A percentile compares a stretch with the other conserved stretches of the same genome.
These are phyloP conservation scores for Hanseniaspora guilliermondii DNA, from an alignment of 805 yeast species.

Conservation along the genomic window DNA sequence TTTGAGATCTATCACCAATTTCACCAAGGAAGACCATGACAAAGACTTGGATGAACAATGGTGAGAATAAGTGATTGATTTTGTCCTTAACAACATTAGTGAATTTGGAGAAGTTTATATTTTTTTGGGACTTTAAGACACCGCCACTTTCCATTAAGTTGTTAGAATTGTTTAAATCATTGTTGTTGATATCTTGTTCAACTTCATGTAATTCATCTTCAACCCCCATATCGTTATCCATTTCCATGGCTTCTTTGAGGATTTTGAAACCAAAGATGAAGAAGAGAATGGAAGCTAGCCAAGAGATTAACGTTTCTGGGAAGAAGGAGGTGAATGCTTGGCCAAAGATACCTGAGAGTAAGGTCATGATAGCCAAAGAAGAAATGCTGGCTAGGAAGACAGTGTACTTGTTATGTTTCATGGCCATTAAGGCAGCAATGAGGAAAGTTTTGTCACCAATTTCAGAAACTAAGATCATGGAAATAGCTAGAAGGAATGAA, in stretches of 20 bases:
- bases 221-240: slow-evolving; percentile 75
- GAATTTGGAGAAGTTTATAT: slow-evolving; percentile 17
- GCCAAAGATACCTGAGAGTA: slow-evolving; percentile 81
- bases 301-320: slow-evolving; percentile 67
- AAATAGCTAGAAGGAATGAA: slow-evolving; percentile 64
- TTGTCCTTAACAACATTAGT: slow-evolving; percentile 38
- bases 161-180: slow-evolving; percentile 40
- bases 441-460: slow-evolving; percentile 95
- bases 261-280: slow-evolving; percentile 70
- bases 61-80: slow-evolving; percentile 58
- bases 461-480: slow-evolving; percentile 92
- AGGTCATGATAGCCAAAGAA: slow-evolving; percentile 80
- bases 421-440: slow-evolving; percentile 95
- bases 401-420: slow-evolving; percentile 71
- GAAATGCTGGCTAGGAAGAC: slow-evolving; percentile 84
- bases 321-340: slow-evolving; percentile 77
- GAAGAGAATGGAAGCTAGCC: slow-evolving; percentile 70
- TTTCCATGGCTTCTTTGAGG: slow-evolving; percentile 65
- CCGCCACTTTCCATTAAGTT: slow-evolving; percentile 50
- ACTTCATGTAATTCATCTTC: slow-evolving; percentile 95
- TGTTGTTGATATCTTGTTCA: slow-evolving; percentile 74
- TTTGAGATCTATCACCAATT: slow-evolving; percentile 98
- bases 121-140: slow-evolving; percentile 6
- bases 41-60: slow-evolving; percentile 87
- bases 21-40: slow-evolving; percentile 94